phyloP scores from a whole-genome alignment of 2,329 filamentous ascomycete species.

The Venturia oleaginea region DNA sequence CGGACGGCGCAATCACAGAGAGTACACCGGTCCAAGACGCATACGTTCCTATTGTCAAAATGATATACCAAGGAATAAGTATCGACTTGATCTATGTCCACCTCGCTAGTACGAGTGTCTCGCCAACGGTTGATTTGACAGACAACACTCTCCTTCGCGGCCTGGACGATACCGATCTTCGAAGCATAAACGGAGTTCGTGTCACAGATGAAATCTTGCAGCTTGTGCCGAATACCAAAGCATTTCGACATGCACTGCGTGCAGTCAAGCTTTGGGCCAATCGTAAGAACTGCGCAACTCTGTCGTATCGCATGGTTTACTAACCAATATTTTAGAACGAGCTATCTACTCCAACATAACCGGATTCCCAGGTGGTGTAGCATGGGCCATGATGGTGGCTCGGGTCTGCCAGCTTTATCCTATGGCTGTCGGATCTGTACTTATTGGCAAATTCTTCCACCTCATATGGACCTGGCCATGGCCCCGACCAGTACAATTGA shows the following conservation, averaged over 20 bases:
- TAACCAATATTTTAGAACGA: slow-evolving; percentile 41
- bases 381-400: slow-evolving; percentile 96
- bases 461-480: slow-evolving; percentile 88
- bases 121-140: slow-evolving; percentile 59
- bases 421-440: slow-evolving; percentile 76
- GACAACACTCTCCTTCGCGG: slow-evolving; percentile 81
- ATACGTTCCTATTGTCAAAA: slow-evolving; percentile 95
- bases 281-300: slow-evolving; percentile 31
- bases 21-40: slow-evolving; percentile 80
- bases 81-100: slow-evolving; percentile 75
- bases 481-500: slow-evolving; percentile 87
- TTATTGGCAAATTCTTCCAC: slow-evolving; percentile 89
- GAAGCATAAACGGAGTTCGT: slow-evolving; percentile 86
- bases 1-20: slow-evolving; percentile 71
- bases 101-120: slow-evolving; percentile 33
- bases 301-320: slow-evolving; percentile 7
- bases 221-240: slow-evolving; percentile 79
- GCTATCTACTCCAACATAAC: slow-evolving; percentile 95
- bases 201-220: slow-evolving; percentile 88
- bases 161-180: slow-evolving; percentile 75
- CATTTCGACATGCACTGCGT: slow-evolving; percentile 79
- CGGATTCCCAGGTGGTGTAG: slow-evolving; percentile 92
- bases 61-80: slow-evolving; percentile 82
- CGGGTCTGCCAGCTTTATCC: slow-evolving; percentile 94
- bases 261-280: slow-evolving; percentile 97